Percentiles rank a stretch among this genome's conserved stretches.
These are phyloP conservation scores for Avena eriantha DNA, from an alignment of 176 grass and related monocot species.

Conservation along the genomic window DNA sequence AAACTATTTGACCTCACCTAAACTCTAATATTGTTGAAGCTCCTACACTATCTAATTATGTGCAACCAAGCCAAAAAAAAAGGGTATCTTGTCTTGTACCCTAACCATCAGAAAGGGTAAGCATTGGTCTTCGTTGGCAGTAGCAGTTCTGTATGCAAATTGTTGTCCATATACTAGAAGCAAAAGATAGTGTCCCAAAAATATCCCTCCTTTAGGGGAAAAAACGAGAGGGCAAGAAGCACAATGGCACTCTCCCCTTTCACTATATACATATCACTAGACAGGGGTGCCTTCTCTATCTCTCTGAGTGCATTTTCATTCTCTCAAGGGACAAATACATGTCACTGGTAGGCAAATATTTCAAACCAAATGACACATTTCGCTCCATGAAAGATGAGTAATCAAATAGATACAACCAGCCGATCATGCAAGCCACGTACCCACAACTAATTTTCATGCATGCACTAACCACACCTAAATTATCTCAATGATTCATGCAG, in stretches of 20 bases:
- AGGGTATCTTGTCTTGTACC: not conserved
- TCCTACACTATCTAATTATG: slow-evolving; percentile 7
- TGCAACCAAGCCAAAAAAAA: slow-evolving; percentile 11
- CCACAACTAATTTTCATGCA: not conserved
- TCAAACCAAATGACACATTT: slow-evolving; percentile 18
- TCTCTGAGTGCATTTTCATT: slow-evolving; percentile 4
- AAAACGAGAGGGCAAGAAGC: slow-evolving; percentile 4
- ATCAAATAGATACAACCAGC: slow-evolving; percentile 18
- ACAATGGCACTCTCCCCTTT: not conserved
- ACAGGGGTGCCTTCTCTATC: not conserved
- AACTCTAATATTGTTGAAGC: slow-evolving; percentile 2
- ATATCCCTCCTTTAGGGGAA: slow-evolving; percentile 8
- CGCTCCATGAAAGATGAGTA: slow-evolving; percentile 4
- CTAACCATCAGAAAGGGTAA: slow-evolving; percentile 11
- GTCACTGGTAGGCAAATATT: slow-evolving; percentile 8
- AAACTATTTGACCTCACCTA: slow-evolving; percentile 23
- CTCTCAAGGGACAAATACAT: slow-evolving; percentile 12
- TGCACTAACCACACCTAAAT: slow-evolving; percentile 1
- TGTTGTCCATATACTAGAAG: slow-evolving; percentile 5
- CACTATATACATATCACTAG: no score
- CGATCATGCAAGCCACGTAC: not conserved
- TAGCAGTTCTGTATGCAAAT: slow-evolving; percentile 9
- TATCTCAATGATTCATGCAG: not conserved
- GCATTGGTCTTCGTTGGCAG: not conserved
- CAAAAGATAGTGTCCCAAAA: not conserved